Percentiles rank a stretch among this genome's conserved stretches.
These are phyloP conservation scores for Porcisia hertigi DNA, from an alignment of 208 protist genomes.

Conservation along the genomic window DNA sequence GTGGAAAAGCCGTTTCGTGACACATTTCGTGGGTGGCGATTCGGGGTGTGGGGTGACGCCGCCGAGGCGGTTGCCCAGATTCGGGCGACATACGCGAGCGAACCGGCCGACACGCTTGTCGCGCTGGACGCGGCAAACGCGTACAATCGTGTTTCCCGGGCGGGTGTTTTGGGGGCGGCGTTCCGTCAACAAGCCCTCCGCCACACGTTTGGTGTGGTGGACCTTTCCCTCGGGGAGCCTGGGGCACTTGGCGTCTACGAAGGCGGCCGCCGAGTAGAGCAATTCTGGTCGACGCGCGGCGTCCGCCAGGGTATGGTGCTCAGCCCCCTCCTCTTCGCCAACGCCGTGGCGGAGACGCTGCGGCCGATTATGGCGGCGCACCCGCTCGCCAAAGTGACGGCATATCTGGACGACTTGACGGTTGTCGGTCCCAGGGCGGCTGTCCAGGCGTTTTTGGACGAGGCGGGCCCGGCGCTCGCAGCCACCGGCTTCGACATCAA, in stretches of 20 bases:
- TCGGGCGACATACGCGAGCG: neutral
- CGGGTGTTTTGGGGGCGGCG: slow-evolving; percentile 6
- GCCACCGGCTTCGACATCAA: slow-evolving; percentile 31
- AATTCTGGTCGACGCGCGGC: slow-evolving; percentile 25
- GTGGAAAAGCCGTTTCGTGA: too few relatives aligned
- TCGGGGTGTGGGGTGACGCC: too few relatives aligned
- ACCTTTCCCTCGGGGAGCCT: slow-evolving; percentile 21
- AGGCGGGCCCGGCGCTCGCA: slow-evolving; percentile 13
- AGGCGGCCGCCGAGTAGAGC: slow-evolving; percentile 2
- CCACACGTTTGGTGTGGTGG: slow-evolving; percentile 19
- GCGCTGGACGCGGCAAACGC: slow-evolving; percentile 39
- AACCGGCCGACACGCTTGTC: slow-evolving; percentile 16
- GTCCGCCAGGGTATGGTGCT: slow-evolving; percentile 45
- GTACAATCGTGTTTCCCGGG: slow-evolving; percentile 28
- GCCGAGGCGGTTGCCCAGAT: slow-evolving; percentile 12
- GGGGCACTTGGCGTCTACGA: slow-evolving; percentile 30
- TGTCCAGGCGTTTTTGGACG: slow-evolving; percentile 11
- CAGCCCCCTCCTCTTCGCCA: slow-evolving; percentile 36
- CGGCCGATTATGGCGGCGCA: slow-evolving; percentile 6
- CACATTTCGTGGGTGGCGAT: too few relatives aligned
- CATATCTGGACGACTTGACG: slow-evolving; percentile 42
- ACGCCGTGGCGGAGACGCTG: slow-evolving; percentile 11
- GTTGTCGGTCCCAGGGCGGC: slow-evolving; percentile 13
- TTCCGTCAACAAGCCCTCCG: slow-evolving; percentile 6
- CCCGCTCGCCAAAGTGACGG: slow-evolving; percentile 13